Percentiles rank a stretch among this genome's conserved stretches.
phyloP scores from a whole-genome alignment of 2,329 filamentous ascomycete species.

The Calonectria fujianensis region DNA sequence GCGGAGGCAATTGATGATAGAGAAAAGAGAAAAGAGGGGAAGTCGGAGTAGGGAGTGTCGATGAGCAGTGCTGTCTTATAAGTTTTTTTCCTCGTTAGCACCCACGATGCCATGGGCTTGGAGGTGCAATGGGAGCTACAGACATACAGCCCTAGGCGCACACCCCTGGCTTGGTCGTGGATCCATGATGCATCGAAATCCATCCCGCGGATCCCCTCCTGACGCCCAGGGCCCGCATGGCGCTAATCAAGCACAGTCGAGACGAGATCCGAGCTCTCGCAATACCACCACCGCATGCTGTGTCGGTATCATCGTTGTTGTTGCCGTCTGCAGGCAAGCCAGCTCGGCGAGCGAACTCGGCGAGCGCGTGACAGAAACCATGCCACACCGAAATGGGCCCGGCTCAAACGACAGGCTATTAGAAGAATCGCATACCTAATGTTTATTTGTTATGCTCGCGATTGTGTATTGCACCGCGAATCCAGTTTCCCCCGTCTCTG shows the following conservation, averaged over 20 bases:
- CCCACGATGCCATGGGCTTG: constrained; percentile 3
- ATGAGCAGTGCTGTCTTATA: constrained; percentile 16
- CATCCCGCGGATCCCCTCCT: constrained; percentile 43
- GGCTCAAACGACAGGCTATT: not conserved
- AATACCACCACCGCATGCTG: constrained; percentile 23
- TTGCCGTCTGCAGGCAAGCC: not conserved
- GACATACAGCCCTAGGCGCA: constrained; percentile 35
- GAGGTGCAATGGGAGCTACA: constrained; percentile 27
- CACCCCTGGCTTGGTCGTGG: constrained; percentile 38
- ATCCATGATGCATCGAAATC: constrained; percentile 38
- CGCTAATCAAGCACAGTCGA: constrained; percentile 31
- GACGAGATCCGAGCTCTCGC: constrained; percentile 35
- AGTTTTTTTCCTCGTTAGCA: not conserved
- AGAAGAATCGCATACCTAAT: not conserved
- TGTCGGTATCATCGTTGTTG: constrained; percentile 13
- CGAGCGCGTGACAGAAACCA: not conserved
- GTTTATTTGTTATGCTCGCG: not conserved
- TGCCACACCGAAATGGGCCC: not conserved
- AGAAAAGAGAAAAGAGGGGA: constrained; percentile 11
- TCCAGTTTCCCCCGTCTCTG: not conserved
- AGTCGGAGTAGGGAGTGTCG: not conserved
- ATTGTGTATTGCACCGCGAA: not conserved
- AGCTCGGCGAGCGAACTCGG: not conserved
- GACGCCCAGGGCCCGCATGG: constrained; percentile 32
- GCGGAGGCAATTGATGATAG: constrained; percentile 32